Evolutionary conservation across 208 protist genomes (phyloP).

Genomic region (Leishmania amazonensis): DNA sequence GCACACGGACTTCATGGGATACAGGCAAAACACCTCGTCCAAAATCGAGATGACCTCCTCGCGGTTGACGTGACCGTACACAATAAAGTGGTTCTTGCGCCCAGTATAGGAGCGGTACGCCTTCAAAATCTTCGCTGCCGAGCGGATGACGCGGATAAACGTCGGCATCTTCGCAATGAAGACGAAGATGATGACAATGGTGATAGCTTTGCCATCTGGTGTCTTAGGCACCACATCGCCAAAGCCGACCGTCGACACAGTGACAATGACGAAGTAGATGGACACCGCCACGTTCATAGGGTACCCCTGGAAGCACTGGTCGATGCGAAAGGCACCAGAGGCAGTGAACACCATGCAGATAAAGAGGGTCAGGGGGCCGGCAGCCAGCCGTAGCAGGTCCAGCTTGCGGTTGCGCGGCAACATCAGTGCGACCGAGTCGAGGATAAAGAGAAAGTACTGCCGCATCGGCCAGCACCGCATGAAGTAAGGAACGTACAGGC

Average conservation of each 20-base stretch:
- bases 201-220: constrained; percentile 55
- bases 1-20: constrained; percentile 85
- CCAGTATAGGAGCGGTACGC: constrained; percentile 75
- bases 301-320: constrained; percentile 73
- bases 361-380: constrained; percentile 75
- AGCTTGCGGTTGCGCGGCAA: constrained; percentile 58
- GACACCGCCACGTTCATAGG: constrained; percentile 59
- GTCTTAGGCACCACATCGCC: constrained; percentile 80
- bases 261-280: constrained; percentile 83
- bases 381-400: constrained; percentile 67
- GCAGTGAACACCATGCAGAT: constrained; percentile 76
- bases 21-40: constrained; percentile 84
- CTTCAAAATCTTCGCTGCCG: constrained; percentile 59
- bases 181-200: constrained; percentile 81
- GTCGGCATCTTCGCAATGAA: constrained; percentile 87
- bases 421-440: constrained; percentile 78
- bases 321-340: constrained; percentile 68
- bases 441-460: constrained; percentile 87
- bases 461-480: constrained; percentile 86
- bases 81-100: constrained; percentile 74
- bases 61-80: constrained; percentile 71
- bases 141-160: constrained; percentile 75
- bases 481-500: constrained; percentile 87
- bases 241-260: constrained; percentile 82
- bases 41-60: constrained; percentile 81